These are phyloP conservation scores for Turnera subulata DNA, from an alignment of 345 rosid genomes.

Conservation along the genomic window DNA sequence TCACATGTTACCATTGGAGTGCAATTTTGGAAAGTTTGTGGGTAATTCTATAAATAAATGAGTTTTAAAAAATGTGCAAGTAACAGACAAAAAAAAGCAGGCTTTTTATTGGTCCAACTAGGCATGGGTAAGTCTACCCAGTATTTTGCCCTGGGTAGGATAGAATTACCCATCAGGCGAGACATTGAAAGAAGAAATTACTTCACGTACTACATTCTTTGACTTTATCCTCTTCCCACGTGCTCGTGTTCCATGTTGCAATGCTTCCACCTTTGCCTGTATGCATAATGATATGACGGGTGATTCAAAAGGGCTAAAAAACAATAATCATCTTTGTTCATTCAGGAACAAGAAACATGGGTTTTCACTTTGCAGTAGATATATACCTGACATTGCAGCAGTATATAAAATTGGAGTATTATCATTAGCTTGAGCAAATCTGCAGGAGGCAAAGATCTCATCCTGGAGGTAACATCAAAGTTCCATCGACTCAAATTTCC, in stretches of 20 bases:
- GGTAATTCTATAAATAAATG: too few species aligned
- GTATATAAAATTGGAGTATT: slow-evolving; percentile 49
- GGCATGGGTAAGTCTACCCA: too few species aligned
- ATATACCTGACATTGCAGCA: slow-evolving; percentile 74
- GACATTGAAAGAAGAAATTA: slow-evolving; percentile 66
- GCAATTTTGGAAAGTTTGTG: too few species aligned
- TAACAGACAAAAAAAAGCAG: too few species aligned
- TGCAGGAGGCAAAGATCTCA: too few species aligned
- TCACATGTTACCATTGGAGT: too few species aligned
- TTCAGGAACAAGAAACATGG: neutral
- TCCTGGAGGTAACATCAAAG: too few species aligned
- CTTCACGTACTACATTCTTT: slow-evolving; percentile 47
- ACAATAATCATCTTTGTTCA: too few species aligned
- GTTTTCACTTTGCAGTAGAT: neutral
- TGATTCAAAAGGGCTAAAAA: neutral
- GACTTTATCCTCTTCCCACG: slow-evolving; percentile 59
- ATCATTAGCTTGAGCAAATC: slow-evolving; percentile 54
- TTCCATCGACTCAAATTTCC: too few species aligned
- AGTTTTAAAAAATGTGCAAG: too few species aligned
- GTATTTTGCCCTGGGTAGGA: too few species aligned
- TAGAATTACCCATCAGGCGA: slow-evolving; percentile 88
- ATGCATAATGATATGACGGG: slow-evolving; percentile 4
- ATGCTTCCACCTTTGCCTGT: slow-evolving; percentile 70
- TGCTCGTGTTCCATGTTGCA: slow-evolving; percentile 62
- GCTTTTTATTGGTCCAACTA: too few species aligned